Base-by-base conservation (phyloP, 495 filamentous ascomycete genomes). In the Aspergillus homomorphus region DNA sequence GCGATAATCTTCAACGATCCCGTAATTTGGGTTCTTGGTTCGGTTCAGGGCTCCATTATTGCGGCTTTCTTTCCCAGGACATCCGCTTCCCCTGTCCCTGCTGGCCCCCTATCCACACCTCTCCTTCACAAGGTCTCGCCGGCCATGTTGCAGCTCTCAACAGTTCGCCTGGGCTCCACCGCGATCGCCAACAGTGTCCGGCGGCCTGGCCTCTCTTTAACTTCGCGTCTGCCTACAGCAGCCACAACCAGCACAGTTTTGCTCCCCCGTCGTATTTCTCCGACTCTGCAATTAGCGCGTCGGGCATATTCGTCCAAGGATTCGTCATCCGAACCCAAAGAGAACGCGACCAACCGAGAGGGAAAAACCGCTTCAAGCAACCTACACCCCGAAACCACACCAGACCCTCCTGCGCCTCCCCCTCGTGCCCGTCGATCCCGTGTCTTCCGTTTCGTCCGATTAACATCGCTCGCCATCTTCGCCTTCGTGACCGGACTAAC, bases 381-480 rank as follows among this genome's bases (percentile, higher is more conserved):
- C 33, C 15, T 38, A 38, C 33, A 38, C 33, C 15, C 22, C 20
- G 45, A 19, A 22, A 7, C 7, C 2, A 16, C 46, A 23, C 6
- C 48, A 10, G 12, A 24, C 28, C 48, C 7, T n/a, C 19, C 48
- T 6, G 24, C 48, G 5, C 22, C 48, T 18, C 48, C 48, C 28
- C 48, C 24, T 16, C 48, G n/a, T n/a, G n/a, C n/a, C n/a, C n/a
- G 23, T 30, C 70, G 61, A 23, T 77, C 73, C 20, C 71, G 69
- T 21, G 24, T 77, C 28, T 70, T 69, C 53, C 74, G 73, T 51
- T 58, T 73, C 54, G 43, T 69, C 14, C 73, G 75, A 41, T 77
- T 77, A 62, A 65, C 69, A n/a, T 61, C 70, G 16, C 66, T 79
- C 54, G 76, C 74, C 1, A 28, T 71, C 53, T 21, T 77, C 61